These are phyloP conservation scores for Puccinia novopanici DNA, from an alignment of 1,284 basidiomycete genomes.

Conservation along the genomic window DNA sequence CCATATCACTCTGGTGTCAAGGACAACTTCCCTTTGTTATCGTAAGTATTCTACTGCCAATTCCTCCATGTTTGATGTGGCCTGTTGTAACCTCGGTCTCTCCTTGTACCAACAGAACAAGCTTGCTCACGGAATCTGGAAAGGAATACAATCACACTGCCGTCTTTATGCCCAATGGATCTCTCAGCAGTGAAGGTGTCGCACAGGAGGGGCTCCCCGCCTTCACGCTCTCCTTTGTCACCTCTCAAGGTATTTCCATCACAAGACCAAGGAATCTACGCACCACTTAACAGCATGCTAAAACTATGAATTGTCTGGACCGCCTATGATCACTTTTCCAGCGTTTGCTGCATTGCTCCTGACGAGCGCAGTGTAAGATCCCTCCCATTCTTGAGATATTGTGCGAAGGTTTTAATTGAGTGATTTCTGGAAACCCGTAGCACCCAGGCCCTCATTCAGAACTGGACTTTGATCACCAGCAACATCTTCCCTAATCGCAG, in stretches of 20 bases:
- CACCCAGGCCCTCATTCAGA: conserved; percentile 48
- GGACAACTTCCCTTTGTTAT: conserved; percentile 48
- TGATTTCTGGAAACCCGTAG: conserved; percentile 13
- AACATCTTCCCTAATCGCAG: conserved; percentile 16
- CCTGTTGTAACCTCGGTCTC: background rate
- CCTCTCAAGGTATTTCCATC: conserved; percentile 42
- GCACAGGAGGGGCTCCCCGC: conserved; percentile 24
- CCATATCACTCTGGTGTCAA: conserved; percentile 33
- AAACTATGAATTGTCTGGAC: background rate
- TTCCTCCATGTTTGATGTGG: background rate
- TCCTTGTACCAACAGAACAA: conserved; percentile 17
- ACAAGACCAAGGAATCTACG: background rate
- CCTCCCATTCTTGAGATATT: background rate
- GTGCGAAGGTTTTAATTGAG: background rate
- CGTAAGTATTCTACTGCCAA: conserved; percentile 22
- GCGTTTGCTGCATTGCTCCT: conserved; percentile 50
- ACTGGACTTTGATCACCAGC: conserved; percentile 43
- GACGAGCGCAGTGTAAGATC: conserved; percentile 50
- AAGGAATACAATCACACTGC: conserved; percentile 44
- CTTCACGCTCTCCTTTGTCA: conserved; percentile 46
- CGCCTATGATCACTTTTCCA: background rate
- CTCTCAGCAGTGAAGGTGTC: conserved; percentile 22
- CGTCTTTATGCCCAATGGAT: conserved; percentile 44
- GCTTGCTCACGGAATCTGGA: conserved; percentile 29
- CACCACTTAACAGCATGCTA: background rate